Base-by-base conservation (phyloP, 805 yeast species). In the Priceomyces fermenticarens region DNA sequence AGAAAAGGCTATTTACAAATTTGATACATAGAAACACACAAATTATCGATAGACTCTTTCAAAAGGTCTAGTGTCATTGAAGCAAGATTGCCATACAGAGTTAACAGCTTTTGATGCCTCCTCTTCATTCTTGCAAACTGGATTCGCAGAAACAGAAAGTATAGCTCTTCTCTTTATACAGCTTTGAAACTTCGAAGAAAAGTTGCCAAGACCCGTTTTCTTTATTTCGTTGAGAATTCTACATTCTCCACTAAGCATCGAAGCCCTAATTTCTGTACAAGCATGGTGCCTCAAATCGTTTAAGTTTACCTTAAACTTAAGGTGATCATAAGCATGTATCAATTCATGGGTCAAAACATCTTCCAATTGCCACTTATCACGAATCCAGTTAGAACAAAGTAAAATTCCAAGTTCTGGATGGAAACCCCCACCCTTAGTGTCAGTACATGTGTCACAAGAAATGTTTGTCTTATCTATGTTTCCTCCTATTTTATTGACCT, bases 211-310 rank as follows among this genome's bases (percentile, higher is more conserved):
- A 23, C 78, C 72, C 42, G 80, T 63, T 60, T 79, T 70, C 42
- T 77, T 70, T 53, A 89, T 82, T 61, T 93, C 96, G 52, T 85
- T 86, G 79, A 83, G 77, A 52, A 91, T 80, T 23, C 98, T 77
- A 64, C 99, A 93, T 58, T 93, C 99, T 5, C 99, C 99, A 57
- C 95, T 85, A 15, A 93, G 71, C 50, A 88, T 83, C 9, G 95
- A 83, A 0, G 99, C 99, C 44, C 99, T 73, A 38, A 93, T 88
- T 62, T 93, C 99, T 1, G 97, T 83, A 61, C 99, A 93, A 0
- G 99, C 99, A 58, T 91, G 98, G 57, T 93, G 99, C 54, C 80
- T 78, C 56, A 93, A 67, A 61, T 91, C 80, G 41, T 74, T 55
- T 85, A 96, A 85, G 61, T 93, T 88, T 2, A 93, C 89, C 40